Evolutionary conservation across 2,329 filamentous ascomycete species (phyloP), one percentile per base, ranked within the genome.

Genomic region (Dactylellina parvicollis): DNA sequence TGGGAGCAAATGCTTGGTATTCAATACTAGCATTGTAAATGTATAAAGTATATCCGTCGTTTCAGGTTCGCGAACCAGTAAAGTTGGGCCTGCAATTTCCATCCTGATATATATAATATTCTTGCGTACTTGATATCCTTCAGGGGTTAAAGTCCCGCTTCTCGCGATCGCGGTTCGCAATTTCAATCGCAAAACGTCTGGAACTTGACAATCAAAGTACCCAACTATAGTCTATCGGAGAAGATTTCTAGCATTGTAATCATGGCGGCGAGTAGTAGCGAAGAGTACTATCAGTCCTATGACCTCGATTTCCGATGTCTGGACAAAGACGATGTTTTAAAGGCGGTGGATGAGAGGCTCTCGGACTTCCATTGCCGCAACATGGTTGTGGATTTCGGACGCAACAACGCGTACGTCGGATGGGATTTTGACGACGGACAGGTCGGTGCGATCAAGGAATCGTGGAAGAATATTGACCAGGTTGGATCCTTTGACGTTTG

Each of bases 341-440:
- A 36, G 46, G 34, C 42, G 18, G 69, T 60, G 8, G 60, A 73
- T n/a, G 46, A 38, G 16, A 66, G 60, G 26, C 54, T 73, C 20
- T 65, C 54, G 46, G 69, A 73, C 24, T 42, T 47, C 46, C 34
- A 61, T 12, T 73, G 60, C 30, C 44, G 40, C 2, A 73, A 73
- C 28, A 46, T 73, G 44, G 69, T 73, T 60, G 69, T 73, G 34
- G 69, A 73, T 60, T 66, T 66, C 50, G 54, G 69, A 12, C 18
- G 4, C 9, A 44, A 73, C 54, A 73, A 66, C 60, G 60, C 69
- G 38, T 64, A 55, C 40, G 30, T 65, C 24, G 69, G 54, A 1
- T 73, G 60, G 60, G 55, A 73, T 50, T 38, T 73, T n/a, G 57
- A 65, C 14, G 50, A 64, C n/a, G 12, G 24, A 10, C 60, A 65